Evolutionary conservation across 2,329 filamentous ascomycete species (phyloP).

Genomic region (Alternaria ventricosa): DNA sequence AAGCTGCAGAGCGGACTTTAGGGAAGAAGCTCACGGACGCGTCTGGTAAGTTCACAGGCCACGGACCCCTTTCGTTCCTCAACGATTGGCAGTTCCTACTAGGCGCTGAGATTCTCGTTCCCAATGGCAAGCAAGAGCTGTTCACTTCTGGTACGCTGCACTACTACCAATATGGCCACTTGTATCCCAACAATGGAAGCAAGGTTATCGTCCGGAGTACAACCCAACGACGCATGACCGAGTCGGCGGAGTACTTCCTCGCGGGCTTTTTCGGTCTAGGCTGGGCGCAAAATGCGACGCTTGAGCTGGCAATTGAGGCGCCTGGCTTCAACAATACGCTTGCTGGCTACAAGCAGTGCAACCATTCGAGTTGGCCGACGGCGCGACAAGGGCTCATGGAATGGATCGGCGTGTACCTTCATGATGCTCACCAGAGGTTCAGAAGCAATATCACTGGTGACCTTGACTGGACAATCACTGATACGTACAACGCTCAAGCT

Average conservation of each 20-base stretch:
- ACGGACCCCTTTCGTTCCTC: conserved; percentile 68
- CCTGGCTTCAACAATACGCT: conserved; percentile 72
- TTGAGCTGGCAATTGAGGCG: conserved; percentile 74
- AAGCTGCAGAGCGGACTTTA: conserved; percentile 63
- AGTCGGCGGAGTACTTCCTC: conserved; percentile 78
- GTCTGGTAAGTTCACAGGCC: conserved; percentile 62
- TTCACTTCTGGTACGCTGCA: conserved; percentile 74
- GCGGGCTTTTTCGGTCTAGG: conserved; percentile 79
- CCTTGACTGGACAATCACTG: conserved; percentile 43
- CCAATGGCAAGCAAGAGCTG: conserved; percentile 74
- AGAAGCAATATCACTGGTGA: conserved; percentile 56
- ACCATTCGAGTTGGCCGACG: conserved; percentile 60
- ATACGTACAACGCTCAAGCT: conserved; percentile 68
- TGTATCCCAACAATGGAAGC: conserved; percentile 71
- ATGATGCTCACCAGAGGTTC: conserved; percentile 68
- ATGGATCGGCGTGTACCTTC: conserved; percentile 72
- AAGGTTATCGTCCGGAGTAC: conserved; percentile 78
- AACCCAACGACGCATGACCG: conserved; percentile 78
- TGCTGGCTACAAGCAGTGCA: conserved; percentile 70
- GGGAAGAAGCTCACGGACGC: conserved; percentile 63
- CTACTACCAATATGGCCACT: conserved; percentile 73
- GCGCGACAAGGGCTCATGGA: conserved; percentile 59
- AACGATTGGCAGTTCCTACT: conserved; percentile 73
- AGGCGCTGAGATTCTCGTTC: conserved; percentile 74
- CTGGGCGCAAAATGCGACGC: conserved; percentile 74